These are phyloP conservation scores for Brassica incana DNA, from an alignment of 345 rosid species.

Conservation along the genomic window DNA sequence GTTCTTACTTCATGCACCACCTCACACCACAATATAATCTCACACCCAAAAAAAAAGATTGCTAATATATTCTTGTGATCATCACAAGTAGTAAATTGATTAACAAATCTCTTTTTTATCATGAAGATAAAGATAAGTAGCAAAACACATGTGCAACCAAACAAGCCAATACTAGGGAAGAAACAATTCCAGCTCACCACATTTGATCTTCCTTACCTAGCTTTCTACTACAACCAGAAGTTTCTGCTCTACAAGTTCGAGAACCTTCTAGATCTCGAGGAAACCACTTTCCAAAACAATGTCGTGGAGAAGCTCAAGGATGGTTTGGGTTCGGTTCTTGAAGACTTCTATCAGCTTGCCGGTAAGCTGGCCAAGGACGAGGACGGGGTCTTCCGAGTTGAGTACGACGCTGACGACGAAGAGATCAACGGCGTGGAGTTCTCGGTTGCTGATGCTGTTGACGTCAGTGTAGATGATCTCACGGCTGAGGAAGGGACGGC, in stretches of 20 bases:
- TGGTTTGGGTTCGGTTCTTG: slow-evolving; percentile 61
- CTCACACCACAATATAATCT: background rate
- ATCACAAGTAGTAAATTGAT: background rate
- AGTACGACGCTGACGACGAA: slow-evolving; percentile 54
- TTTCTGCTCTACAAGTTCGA: slow-evolving; percentile 61
- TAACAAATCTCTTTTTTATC: slow-evolving; percentile 17
- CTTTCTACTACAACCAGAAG: slow-evolving; percentile 91
- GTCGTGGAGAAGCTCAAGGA: slow-evolving; percentile 73
- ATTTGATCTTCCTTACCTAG: slow-evolving; percentile 89
- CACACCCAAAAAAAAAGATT: background rate
- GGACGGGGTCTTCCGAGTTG: slow-evolving; percentile 78
- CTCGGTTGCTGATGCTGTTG: slow-evolving; percentile 57
- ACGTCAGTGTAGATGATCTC: slow-evolving; percentile 61
- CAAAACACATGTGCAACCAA: slow-evolving; percentile 68
- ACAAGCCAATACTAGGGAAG: slow-evolving; percentile 52
- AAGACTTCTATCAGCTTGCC: slow-evolving; percentile 78
- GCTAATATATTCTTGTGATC: slow-evolving; percentile 1
- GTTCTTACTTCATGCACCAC: slow-evolving; percentile 18
- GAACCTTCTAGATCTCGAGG: slow-evolving; percentile 32
- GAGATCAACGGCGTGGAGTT: slow-evolving; percentile 80
- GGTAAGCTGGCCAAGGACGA: slow-evolving; percentile 85
- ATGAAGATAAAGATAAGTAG: slow-evolving; percentile 46
- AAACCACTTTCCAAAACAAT: slow-evolving; percentile 29
- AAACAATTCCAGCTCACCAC: slow-evolving; percentile 71
- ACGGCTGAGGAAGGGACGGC: slow-evolving; percentile 60